A percentile compares a stretch with the other conserved stretches of the same genome.
Evolutionary conservation across 2,329 filamentous ascomycete species (phyloP).

Genomic region (Aspergillus japonicus): DNA sequence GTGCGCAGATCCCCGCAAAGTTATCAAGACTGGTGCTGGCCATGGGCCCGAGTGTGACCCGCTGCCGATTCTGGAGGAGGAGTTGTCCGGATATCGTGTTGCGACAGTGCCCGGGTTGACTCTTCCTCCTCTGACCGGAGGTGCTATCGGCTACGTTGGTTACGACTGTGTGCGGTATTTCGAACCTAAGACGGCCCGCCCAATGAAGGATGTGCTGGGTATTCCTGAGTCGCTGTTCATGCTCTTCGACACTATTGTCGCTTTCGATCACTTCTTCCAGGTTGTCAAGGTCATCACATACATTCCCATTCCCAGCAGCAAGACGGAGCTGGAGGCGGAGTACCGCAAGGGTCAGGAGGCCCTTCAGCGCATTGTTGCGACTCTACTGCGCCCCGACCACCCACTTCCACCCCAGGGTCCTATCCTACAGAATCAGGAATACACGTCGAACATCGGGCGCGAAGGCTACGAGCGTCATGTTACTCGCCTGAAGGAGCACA

Average conservation of each 20-base stretch:
- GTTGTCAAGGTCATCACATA: slow-evolving; percentile 93
- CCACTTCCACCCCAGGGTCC: slow-evolving; percentile 74
- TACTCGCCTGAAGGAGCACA: slow-evolving; percentile 81
- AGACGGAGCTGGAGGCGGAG: slow-evolving; percentile 60
- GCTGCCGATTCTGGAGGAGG: slow-evolving; percentile 74
- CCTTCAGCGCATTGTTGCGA: slow-evolving; percentile 66
- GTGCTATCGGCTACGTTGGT: slow-evolving; percentile 92
- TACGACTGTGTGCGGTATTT: slow-evolving; percentile 99
- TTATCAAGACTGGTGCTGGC: slow-evolving; percentile 82
- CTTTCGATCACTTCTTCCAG: slow-evolving; percentile 92
- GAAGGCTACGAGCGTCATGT: slow-evolving; percentile 91
- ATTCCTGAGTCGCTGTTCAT: slow-evolving; percentile 96
- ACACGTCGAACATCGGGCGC: slow-evolving; percentile 87
- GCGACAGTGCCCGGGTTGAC: slow-evolving; percentile 78
- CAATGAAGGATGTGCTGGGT: slow-evolving; percentile 81
- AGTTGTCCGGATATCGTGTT: slow-evolving; percentile 75
- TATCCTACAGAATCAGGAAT: slow-evolving; percentile 71
- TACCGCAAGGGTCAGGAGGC: slow-evolving; percentile 67
- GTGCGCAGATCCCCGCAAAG: slow-evolving; percentile 62
- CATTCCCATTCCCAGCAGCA: slow-evolving; percentile 64
- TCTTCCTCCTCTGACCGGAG: slow-evolving; percentile 83
- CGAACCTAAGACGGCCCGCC: slow-evolving; percentile 89
- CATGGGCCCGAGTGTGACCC: slow-evolving; percentile 84
- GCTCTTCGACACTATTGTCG: slow-evolving; percentile 91
- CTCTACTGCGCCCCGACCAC: slow-evolving; percentile 71